Percentiles rank a stretch among this genome's conserved stretches.
Conservation (phyloP, 768 basidiomycete species). For the Hericium rajendrae region DNA sequence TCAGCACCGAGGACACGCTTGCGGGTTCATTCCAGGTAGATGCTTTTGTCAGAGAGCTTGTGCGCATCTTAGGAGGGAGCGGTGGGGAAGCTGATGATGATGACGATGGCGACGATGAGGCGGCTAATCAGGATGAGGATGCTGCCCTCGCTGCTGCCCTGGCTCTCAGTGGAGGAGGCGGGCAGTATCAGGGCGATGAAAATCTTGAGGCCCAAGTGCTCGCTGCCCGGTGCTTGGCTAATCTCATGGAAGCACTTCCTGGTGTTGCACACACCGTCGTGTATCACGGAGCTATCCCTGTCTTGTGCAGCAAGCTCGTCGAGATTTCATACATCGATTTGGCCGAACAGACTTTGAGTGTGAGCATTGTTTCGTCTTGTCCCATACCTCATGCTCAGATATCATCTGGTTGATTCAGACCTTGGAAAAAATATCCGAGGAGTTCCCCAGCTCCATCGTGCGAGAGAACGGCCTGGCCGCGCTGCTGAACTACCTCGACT, state of each 20-base stretch:
- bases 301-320: slow-evolving; percentile 92
- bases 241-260: slow-evolving; percentile 98
- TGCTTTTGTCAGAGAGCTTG: slow-evolving; percentile 83
- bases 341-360: slow-evolving; percentile 95
- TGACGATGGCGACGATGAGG: slow-evolving; percentile 56
- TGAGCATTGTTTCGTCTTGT: slow-evolving; percentile 34
- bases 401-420: slow-evolving; percentile 43
- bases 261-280: slow-evolving; percentile 97
- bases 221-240: slow-evolving; percentile 93
- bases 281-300: slow-evolving; percentile 96
- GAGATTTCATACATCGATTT: slow-evolving; percentile 98
- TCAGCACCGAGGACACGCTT: slow-evolving; percentile 95
- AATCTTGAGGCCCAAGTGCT: slow-evolving; percentile 91
- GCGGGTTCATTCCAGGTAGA: slow-evolving; percentile 95
- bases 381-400: too few species aligned
- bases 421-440: slow-evolving; percentile 96
- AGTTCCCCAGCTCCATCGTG: slow-evolving; percentile 92
- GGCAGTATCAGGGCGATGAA: slow-evolving; percentile 64
- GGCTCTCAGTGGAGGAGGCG: slow-evolving; percentile 70
- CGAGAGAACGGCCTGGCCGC: slow-evolving; percentile 92
- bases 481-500: slow-evolving; percentile 91
- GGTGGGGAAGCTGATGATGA: slow-evolving; percentile 65
- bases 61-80: slow-evolving; percentile 80
- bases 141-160: slow-evolving; percentile 82
- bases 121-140: slow-evolving; percentile 62